A percentile compares a stretch with the other conserved stretches of the same genome.
phyloP scores from a whole-genome alignment of 139 green algal species.

The Penium margaritaceum region DNA sequence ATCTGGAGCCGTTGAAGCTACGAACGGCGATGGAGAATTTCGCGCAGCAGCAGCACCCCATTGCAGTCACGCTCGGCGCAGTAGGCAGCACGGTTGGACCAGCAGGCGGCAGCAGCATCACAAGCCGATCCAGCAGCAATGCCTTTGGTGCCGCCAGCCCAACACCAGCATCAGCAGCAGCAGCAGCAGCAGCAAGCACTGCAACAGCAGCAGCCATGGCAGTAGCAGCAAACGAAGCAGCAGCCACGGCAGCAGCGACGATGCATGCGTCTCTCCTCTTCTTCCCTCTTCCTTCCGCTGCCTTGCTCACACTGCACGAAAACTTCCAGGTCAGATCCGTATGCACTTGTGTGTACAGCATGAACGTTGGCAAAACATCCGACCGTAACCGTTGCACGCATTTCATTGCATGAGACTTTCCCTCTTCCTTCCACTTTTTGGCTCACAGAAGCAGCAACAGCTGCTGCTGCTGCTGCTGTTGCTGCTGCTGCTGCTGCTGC shows the following conservation, averaged over 20 bases:
- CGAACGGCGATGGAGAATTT: constrained; percentile 28
- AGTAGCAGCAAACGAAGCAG: too few relatives aligned
- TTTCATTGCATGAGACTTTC: too few relatives aligned
- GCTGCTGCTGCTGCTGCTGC: too few relatives aligned
- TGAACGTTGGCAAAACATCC: too few relatives aligned
- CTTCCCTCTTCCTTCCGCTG: not conserved
- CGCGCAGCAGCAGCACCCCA: constrained; percentile 23
- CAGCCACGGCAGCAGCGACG: not conserved
- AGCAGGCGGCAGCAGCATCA: not conserved
- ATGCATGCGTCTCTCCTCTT: too few relatives aligned
- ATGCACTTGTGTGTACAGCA: too few relatives aligned
- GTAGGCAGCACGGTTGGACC: constrained; percentile 6
- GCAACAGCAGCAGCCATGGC: too few relatives aligned
- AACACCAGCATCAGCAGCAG: not conserved
- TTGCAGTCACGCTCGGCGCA: not conserved
- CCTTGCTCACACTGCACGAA: constrained; percentile 8
- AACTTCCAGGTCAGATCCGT: constrained; percentile 6
- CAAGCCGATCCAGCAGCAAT: not conserved
- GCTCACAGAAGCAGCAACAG: too few relatives aligned
- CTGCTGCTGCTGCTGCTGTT: too few relatives aligned
- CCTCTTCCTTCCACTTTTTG: too few relatives aligned
- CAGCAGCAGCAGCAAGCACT: too few relatives aligned
- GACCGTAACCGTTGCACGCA: too few relatives aligned
- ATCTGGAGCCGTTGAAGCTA: constrained; percentile 17
- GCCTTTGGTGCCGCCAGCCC: not conserved